A percentile compares a stretch with the other conserved stretches of the same genome.
Evolutionary conservation across 345 rosid species (phyloP).

Genomic region (Moringa oleifera): DNA sequence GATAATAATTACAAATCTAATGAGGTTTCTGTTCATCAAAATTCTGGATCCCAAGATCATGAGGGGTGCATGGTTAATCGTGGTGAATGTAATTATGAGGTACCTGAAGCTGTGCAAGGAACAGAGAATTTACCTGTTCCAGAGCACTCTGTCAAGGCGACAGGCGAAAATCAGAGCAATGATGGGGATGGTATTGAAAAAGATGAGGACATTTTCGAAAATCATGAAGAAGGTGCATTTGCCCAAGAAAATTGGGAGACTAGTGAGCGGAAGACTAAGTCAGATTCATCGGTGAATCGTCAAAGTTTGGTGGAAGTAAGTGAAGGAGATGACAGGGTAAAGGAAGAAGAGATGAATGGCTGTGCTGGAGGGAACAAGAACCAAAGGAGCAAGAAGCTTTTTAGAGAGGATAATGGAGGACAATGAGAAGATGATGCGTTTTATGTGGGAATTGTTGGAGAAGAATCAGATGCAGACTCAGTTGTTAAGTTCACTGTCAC

Average conservation of each 20-base stretch:
- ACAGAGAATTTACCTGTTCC: not conserved
- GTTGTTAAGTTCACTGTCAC: conserved; percentile 36
- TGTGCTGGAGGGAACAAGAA: not conserved
- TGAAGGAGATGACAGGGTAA: conserved; percentile 1
- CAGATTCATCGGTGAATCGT: conserved; percentile 20
- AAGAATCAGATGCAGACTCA: conserved; percentile 43
- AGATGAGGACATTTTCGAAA: not conserved
- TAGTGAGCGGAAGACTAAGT: conserved; percentile 11
- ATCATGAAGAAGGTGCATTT: not conserved
- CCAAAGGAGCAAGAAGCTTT: conserved; percentile 25
- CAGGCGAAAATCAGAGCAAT: not conserved
- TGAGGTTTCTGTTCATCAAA: not conserved
- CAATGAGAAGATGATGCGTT: conserved; percentile 49
- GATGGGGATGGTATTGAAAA: not conserved
- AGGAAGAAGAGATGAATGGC: not conserved
- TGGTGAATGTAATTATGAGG: not conserved
- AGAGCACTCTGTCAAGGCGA: not conserved
- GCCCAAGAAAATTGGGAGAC: conserved; percentile 7
- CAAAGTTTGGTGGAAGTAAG: conserved; percentile 5
- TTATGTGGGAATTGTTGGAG: conserved; percentile 44
- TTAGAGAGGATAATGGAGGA: conserved; percentile 49
- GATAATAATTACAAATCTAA: not conserved
- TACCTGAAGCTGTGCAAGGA: not conserved
- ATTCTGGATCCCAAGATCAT: not conserved
- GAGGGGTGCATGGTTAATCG: not conserved